phyloP scores from a whole-genome alignment of 1,284 basidiomycete species.

The Puccinia horiana region DNA sequence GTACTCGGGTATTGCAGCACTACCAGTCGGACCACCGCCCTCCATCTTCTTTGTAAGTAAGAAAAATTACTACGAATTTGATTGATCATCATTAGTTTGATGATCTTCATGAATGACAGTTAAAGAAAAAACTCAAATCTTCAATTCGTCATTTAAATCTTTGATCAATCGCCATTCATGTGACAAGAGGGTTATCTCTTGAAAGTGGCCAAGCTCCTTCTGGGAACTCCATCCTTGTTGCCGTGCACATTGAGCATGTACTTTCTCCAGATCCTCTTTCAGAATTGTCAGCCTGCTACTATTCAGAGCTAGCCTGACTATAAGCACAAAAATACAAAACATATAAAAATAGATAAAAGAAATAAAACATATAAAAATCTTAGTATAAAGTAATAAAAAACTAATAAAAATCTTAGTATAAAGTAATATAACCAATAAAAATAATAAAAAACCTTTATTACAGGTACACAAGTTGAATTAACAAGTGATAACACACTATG shows the following conservation, averaged over 20 bases:
- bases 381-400: too few relatives aligned
- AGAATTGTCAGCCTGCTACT: too few relatives aligned
- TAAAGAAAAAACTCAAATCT: slow-evolving; percentile 2
- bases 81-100: not conserved
- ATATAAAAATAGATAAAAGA: too few relatives aligned
- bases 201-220: slow-evolving; percentile 20
- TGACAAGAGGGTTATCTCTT: slow-evolving; percentile 20
- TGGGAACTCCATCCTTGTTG: not conserved
- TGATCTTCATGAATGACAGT: not conserved
- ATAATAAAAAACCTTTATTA: too few relatives aligned
- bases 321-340: too few relatives aligned
- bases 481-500: too few relatives aligned
- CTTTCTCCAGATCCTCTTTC: slow-evolving; percentile 19
- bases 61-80: slow-evolving; percentile 3
- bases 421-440: too few relatives aligned
- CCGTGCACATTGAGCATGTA: slow-evolving; percentile 23
- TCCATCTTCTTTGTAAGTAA: slow-evolving; percentile 24
- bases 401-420: too few relatives aligned
- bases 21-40: slow-evolving; percentile 28
- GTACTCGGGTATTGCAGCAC: slow-evolving; percentile 14
- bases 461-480: too few relatives aligned
- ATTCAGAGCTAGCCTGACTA: too few relatives aligned
- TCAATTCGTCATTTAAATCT: slow-evolving; percentile 29
- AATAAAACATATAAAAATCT: too few relatives aligned
- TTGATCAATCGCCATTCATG: slow-evolving; percentile 11